phyloP scores from a whole-genome alignment of 257 asterid genomes.

The Nicotiana noctiflora region DNA sequence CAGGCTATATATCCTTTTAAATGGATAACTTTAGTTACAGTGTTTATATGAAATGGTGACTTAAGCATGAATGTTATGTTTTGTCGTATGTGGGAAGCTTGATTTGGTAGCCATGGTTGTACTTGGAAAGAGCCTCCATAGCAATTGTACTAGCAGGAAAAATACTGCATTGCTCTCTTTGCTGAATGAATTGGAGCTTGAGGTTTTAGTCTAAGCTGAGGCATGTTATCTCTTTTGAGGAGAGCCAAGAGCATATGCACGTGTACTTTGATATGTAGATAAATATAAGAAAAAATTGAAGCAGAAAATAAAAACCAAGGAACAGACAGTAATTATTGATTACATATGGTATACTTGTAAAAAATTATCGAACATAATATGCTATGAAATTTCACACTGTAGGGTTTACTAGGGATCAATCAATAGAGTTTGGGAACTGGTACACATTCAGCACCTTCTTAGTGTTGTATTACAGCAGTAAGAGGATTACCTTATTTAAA shows the following conservation, averaged over 20 bases:
- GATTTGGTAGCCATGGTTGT: neutral
- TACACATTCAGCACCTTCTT: neutral
- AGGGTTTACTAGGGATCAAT: neutral
- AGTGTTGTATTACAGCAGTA: neutral
- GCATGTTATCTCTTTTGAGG: neutral
- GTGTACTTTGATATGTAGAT: neutral
- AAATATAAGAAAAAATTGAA: neutral
- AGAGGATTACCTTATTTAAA: neutral
- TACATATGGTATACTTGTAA: neutral
- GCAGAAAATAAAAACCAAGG: neutral
- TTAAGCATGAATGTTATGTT: neutral
- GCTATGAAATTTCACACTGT: neutral
- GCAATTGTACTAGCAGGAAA: neutral
- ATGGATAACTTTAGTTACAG: neutral
- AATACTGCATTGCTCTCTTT: neutral
- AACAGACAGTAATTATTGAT: neutral
- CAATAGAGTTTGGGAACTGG: neutral
- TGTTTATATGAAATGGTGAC: slow-evolving; percentile 3
- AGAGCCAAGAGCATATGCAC: neutral
- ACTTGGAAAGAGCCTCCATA: neutral
- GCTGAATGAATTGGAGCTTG: neutral
- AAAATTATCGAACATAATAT: neutral
- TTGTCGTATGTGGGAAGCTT: neutral
- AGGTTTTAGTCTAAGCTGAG: neutral
- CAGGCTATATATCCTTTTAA: neutral